phyloP scores from a whole-genome alignment of 371 early-diverging fungal genomes.

The Amoeboaphelidium protococcarum region DNA sequence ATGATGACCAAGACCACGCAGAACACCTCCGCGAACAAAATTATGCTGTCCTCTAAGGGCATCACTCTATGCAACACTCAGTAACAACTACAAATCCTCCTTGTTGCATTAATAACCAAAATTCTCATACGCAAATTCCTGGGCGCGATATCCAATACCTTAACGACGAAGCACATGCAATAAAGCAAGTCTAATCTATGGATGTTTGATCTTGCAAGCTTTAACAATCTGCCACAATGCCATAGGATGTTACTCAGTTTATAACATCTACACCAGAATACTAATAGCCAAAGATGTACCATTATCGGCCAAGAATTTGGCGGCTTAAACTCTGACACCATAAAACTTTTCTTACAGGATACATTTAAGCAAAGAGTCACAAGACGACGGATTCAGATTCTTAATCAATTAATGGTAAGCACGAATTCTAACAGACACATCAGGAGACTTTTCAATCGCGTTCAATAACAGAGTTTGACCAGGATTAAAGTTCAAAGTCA shows the following conservation, averaged over 20 bases:
- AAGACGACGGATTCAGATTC: slow-evolving; percentile 10
- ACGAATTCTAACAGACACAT: slow-evolving; percentile 13
- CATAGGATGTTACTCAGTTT: slow-evolving; percentile 14
- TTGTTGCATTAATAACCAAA: slow-evolving; percentile 16
- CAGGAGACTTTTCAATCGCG: slow-evolving; percentile 12
- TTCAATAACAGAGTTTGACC: slow-evolving; percentile 17
- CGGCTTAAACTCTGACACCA: slow-evolving; percentile 17
- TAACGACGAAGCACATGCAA: slow-evolving; percentile 10
- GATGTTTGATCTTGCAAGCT: slow-evolving; percentile 10
- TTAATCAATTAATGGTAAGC: slow-evolving; percentile 19
- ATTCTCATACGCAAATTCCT: slow-evolving; percentile 6
- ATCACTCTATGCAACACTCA: neutral
- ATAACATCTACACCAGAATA: slow-evolving; percentile 16
- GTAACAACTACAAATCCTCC: slow-evolving; percentile 12
- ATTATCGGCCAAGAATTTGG: slow-evolving; percentile 10
- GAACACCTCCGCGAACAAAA: neutral
- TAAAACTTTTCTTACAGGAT: slow-evolving; percentile 16
- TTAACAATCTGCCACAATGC: slow-evolving; percentile 9
- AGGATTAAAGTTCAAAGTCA: slow-evolving; percentile 16
- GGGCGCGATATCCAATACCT: slow-evolving; percentile 9
- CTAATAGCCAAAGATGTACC: slow-evolving; percentile 13
- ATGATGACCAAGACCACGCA: neutral
- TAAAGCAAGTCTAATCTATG: slow-evolving; percentile 13
- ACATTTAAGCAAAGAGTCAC: slow-evolving; percentile 13
- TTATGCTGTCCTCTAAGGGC: neutral